Evolutionary conservation across 257 asterid species (phyloP).

Genomic region (Misopates orontium): DNA sequence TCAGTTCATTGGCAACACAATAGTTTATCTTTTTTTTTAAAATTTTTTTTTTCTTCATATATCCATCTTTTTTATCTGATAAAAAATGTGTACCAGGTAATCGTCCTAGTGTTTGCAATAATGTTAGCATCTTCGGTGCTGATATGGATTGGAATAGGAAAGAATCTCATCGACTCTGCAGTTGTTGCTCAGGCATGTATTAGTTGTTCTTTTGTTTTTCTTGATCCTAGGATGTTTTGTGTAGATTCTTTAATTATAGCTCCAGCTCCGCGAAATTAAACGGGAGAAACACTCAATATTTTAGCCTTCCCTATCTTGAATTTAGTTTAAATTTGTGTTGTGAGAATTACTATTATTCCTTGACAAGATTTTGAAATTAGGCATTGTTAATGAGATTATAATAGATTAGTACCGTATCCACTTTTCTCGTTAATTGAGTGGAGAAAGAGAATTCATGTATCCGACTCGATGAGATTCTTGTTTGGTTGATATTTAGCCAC

Average conservation of each 20-base stretch:
- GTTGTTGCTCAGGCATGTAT: constrained; percentile 78
- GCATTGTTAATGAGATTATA: too few relatives aligned
- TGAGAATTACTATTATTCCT: too few relatives aligned
- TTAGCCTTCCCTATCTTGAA: too few relatives aligned
- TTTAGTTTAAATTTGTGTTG: not conserved
- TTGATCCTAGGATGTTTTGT: constrained; percentile 3
- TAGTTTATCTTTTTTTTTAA: constrained; percentile 5
- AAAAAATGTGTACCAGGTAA: constrained; percentile 53
- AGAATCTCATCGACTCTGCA: constrained; percentile 55
- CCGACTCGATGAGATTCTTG: too few relatives aligned
- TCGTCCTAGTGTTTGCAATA: constrained; percentile 55
- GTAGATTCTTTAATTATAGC: not conserved
- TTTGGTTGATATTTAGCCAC: too few relatives aligned
- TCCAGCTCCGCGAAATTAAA: too few relatives aligned
- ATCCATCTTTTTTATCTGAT: constrained; percentile 23
- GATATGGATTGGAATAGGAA: constrained; percentile 76
- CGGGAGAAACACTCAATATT: too few relatives aligned
- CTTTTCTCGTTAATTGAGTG: too few relatives aligned
- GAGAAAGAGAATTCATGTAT: too few relatives aligned
- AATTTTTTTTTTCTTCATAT: constrained; percentile 18
- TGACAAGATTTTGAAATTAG: too few relatives aligned
- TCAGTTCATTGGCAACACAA: constrained; percentile 5
- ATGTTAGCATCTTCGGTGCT: constrained; percentile 75
- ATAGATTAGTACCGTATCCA: too few relatives aligned
- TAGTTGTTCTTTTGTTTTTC: constrained; percentile 16